phyloP scores from a whole-genome alignment of 192 early-diverging fungal species.

The Oehlia diaphana region DNA sequence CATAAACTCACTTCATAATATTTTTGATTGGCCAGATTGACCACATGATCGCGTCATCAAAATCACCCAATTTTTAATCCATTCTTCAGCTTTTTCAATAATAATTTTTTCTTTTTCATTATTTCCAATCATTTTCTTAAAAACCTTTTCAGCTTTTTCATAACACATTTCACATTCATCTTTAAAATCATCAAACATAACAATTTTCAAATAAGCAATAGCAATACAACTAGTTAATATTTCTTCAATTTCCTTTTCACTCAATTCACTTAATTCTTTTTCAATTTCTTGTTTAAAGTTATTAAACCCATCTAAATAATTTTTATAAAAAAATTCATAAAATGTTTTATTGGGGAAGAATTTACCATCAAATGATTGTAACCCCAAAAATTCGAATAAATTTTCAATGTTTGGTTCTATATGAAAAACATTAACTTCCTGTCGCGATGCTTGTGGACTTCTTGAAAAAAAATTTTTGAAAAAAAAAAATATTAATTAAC shows the following conservation, averaged over 20 bases:
- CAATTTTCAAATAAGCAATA: background rate
- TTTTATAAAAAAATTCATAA: background rate
- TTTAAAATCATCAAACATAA: conserved; percentile 5
- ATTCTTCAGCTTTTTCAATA: background rate
- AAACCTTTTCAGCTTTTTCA: conserved; percentile 7
- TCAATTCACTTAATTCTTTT: background rate
- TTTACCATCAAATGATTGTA: conserved; percentile 19
- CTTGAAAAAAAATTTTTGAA: no score
- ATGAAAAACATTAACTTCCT: background rate
- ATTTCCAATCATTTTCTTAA: background rate
- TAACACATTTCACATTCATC: conserved; percentile 23
- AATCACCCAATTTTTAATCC: background rate
- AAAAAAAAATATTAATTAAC: no score
- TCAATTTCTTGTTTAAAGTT: background rate
- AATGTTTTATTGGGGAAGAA: background rate
- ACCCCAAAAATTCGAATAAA: conserved; percentile 1
- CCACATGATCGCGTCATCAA: no score
- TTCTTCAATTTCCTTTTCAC: background rate
- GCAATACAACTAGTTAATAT: background rate
- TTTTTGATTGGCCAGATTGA: no score
- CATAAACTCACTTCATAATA: no score
- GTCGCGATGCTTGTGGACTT: background rate
- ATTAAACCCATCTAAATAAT: background rate
- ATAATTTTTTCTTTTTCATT: background rate
- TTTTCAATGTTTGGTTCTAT: background rate